Conservation (phyloP, 129 eudicot genomes). For the Arctium minus region DNA sequence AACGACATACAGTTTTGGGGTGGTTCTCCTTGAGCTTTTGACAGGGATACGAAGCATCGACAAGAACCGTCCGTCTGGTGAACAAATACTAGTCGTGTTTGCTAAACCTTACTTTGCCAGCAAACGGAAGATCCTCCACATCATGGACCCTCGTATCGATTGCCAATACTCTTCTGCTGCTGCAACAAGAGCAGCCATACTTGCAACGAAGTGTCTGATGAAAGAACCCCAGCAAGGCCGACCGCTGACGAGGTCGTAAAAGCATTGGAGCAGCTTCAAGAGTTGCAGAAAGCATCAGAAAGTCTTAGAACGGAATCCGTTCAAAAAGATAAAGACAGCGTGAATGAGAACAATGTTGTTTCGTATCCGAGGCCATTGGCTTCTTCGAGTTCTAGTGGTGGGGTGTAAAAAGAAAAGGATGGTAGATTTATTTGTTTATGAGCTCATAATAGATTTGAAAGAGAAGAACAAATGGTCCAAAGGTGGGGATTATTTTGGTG, state of each 20-base stretch:
- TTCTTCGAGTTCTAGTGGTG: constrained; percentile 7
- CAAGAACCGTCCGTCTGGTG: constrained; percentile 52
- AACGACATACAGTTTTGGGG: constrained; percentile 80
- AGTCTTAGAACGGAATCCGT: constrained; percentile 6
- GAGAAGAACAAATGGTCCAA: not conserved
- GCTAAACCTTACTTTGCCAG: constrained; percentile 63
- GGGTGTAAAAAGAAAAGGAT: not conserved
- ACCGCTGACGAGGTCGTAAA: constrained; percentile 62
- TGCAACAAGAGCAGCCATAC: constrained; percentile 54
- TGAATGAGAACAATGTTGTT: constrained; percentile 7
- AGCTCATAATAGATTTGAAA: not conserved
- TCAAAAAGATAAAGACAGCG: constrained; percentile 3
- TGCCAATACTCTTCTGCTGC: constrained; percentile 59
- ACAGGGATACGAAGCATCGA: constrained; percentile 62
- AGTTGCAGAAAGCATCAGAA: constrained; percentile 28
- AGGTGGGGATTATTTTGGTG: not conserved
- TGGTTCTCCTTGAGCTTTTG: constrained; percentile 62
- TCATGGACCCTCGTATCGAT: constrained; percentile 71
- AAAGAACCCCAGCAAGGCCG: constrained; percentile 62
- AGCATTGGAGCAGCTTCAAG: constrained; percentile 60
- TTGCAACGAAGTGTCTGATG: constrained; percentile 69
- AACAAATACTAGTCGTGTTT: constrained; percentile 58
- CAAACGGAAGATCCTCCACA: constrained; percentile 40
- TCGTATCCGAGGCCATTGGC: constrained; percentile 19
- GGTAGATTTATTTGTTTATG: not conserved